Percentiles rank a stretch among this genome's conserved stretches.
Evolutionary conservation across 2,329 filamentous ascomycete species (phyloP).

Genomic region (Colletotrichum sp.): DNA sequence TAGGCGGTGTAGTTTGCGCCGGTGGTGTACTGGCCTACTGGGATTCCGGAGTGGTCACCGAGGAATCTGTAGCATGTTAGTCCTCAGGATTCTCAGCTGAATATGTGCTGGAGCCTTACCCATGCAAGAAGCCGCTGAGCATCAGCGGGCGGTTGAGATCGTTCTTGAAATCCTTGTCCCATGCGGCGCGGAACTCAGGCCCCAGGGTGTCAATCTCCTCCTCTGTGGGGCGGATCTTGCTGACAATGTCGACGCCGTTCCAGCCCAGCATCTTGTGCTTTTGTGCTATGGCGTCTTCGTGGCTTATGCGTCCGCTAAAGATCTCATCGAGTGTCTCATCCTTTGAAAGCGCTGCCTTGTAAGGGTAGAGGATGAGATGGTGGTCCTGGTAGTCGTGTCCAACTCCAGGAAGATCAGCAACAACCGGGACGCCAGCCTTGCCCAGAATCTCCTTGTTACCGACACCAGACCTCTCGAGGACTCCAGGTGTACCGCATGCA

Average conservation of each 20-base stretch:
- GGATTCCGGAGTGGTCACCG: conserved; percentile 39
- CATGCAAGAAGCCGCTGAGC: conserved; percentile 23
- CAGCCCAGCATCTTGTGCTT: conserved; percentile 49
- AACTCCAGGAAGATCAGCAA: conserved; percentile 25
- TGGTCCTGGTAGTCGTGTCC: conserved; percentile 50
- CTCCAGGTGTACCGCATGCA: conserved; percentile 45
- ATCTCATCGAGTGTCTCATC: conserved; percentile 46
- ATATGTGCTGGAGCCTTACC: conserved; percentile 11
- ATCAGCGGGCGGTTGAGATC: conserved; percentile 27
- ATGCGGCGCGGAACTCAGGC: conserved; percentile 51
- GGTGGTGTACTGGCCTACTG: conserved; percentile 52
- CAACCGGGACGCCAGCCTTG: conserved; percentile 20
- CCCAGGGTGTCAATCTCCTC: conserved; percentile 54
- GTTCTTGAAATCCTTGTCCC: conserved; percentile 53
- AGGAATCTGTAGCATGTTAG: conserved; percentile 22
- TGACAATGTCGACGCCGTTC: conserved; percentile 57
- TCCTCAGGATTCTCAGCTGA: no score
- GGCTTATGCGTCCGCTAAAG: conserved; percentile 22
- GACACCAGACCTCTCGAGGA: conserved; percentile 58
- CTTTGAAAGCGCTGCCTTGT: conserved; percentile 47
- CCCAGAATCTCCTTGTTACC: conserved; percentile 37
- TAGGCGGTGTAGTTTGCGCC: conserved; percentile 59
- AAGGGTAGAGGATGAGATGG: conserved; percentile 54
- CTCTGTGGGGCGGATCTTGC: conserved; percentile 58
- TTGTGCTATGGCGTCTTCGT: conserved; percentile 23